Conservation (phyloP, 495 filamentous ascomycete genomes). For the Penicillium verhagenii region DNA sequence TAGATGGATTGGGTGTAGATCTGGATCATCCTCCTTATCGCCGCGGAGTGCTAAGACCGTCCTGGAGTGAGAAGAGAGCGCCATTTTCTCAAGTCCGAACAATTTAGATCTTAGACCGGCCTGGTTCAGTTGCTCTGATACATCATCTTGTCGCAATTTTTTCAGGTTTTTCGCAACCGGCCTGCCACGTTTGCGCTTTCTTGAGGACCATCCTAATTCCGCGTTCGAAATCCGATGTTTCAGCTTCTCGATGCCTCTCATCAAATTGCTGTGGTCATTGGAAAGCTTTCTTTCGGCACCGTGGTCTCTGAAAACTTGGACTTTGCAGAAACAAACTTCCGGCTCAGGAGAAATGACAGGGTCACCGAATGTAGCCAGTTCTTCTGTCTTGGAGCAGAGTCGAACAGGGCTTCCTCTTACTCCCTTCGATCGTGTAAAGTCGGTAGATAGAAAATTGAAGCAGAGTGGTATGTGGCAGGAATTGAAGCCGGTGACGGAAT, state of each 20-base stretch:
- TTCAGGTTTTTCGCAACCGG: not conserved
- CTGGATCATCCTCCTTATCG: conserved; percentile 1
- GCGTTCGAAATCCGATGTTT: conserved; percentile 36
- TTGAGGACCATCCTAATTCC: not conserved
- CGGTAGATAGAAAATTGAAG: conserved; percentile 97
- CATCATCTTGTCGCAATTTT: not conserved
- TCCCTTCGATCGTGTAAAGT: conserved; percentile 97
- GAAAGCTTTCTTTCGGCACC: conserved; percentile 93
- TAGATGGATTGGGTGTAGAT: not conserved
- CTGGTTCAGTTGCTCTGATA: not conserved
- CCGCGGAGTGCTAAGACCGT: not conserved
- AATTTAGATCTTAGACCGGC: not conserved
- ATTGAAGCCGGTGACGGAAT: conserved; percentile 51
- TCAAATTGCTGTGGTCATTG: conserved; percentile 87
- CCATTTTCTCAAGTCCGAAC: not conserved
- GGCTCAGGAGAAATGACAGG: conserved; percentile 11
- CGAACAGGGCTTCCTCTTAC: conserved; percentile 95
- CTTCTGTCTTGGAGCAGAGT: conserved; percentile 85
- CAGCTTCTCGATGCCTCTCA: conserved; percentile 91
- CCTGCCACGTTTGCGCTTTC: conserved; percentile 5
- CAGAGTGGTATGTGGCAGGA: conserved; percentile 84
- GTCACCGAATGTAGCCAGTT: conserved; percentile 37
- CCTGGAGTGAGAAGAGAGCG: not conserved
- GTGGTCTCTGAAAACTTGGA: conserved; percentile 95
- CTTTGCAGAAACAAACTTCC: conserved; percentile 91